phyloP scores from a whole-genome alignment of 306 rosid genomes.

The Sindora glabra region DNA sequence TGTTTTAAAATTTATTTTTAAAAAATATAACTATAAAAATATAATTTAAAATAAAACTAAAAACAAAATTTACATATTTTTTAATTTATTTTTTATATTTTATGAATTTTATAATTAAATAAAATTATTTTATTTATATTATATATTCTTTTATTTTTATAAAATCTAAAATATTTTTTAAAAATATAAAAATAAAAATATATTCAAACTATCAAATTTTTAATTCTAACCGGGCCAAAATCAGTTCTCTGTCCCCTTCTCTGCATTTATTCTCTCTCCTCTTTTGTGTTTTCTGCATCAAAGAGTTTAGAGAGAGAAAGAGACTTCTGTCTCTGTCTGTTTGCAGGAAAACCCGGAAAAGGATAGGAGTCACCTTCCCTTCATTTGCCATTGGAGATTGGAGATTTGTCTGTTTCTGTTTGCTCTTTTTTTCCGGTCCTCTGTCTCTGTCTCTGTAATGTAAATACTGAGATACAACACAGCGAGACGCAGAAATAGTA shows the following conservation, averaged over 20 bases:
- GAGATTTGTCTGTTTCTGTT: too few relatives aligned
- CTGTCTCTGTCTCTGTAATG: slow-evolving; percentile 27
- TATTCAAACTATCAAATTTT: too few relatives aligned
- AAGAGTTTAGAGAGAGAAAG: slow-evolving; percentile 18
- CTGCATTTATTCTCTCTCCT: slow-evolving; percentile 17
- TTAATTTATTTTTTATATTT: too few relatives aligned
- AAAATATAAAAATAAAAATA: too few relatives aligned
- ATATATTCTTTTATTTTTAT: too few relatives aligned
- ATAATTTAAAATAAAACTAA: too few relatives aligned
- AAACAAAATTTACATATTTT: too few relatives aligned
- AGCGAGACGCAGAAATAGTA: slow-evolving; percentile 18
- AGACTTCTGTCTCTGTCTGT: background rate
- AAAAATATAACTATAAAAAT: too few relatives aligned
- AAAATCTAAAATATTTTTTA: too few relatives aligned
- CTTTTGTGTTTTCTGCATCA: slow-evolving; percentile 37
- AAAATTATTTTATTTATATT: too few relatives aligned
- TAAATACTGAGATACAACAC: background rate
- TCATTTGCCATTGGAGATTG: slow-evolving; percentile 26
- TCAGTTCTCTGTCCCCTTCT: slow-evolving; percentile 21
- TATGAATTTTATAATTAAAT: too few relatives aligned
- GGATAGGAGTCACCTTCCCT: slow-evolving; percentile 20
- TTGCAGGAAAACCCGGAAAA: background rate
- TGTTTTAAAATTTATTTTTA: too few relatives aligned
- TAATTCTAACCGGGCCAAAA: background rate
- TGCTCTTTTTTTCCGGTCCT: slow-evolving; percentile 26